A percentile compares a stretch with the other conserved stretches of the same genome.
Conservation (phyloP, 352 stramenopile species). For the Pythium guiyangense region DNA sequence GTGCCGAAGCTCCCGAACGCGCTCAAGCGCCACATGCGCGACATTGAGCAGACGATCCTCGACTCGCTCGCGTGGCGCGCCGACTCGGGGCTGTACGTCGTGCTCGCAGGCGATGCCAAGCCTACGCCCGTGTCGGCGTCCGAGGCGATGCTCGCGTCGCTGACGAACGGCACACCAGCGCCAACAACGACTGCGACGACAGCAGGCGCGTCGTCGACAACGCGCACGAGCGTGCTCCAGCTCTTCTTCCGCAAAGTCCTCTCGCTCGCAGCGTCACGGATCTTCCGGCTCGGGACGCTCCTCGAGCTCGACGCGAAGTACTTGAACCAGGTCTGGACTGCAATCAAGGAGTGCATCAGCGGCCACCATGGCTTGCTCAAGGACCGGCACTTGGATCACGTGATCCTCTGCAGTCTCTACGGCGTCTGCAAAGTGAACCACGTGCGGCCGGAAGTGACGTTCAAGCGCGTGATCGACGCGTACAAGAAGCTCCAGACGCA, state of each 20-base stretch:
- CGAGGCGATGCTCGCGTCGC: constrained; percentile 6
- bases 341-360: constrained; percentile 78
- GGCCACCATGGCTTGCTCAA: constrained; percentile 55
- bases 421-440: constrained; percentile 85
- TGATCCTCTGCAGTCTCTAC: constrained; percentile 83
- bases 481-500: constrained; percentile 77
- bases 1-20: constrained; percentile 59
- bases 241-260: constrained; percentile 87
- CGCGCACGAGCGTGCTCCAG: constrained; percentile 55
- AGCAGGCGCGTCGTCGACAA: not conserved
- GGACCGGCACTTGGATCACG: constrained; percentile 77
- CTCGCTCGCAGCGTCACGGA: constrained; percentile 72
- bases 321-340: constrained; percentile 86
- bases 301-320: constrained; percentile 69
- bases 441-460: constrained; percentile 54
- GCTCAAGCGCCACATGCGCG: constrained; percentile 83
- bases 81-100: constrained; percentile 63
- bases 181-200: constrained; percentile 1
- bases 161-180: constrained; percentile 15
- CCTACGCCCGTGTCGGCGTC: not conserved
- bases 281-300: constrained; percentile 65
- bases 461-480: constrained; percentile 70
- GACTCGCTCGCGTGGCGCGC: constrained; percentile 72
- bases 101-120: constrained; percentile 33
- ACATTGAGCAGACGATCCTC: constrained; percentile 82